Base-by-base conservation (phyloP, 257 asterid species). In the Nemophila menziesii region DNA sequence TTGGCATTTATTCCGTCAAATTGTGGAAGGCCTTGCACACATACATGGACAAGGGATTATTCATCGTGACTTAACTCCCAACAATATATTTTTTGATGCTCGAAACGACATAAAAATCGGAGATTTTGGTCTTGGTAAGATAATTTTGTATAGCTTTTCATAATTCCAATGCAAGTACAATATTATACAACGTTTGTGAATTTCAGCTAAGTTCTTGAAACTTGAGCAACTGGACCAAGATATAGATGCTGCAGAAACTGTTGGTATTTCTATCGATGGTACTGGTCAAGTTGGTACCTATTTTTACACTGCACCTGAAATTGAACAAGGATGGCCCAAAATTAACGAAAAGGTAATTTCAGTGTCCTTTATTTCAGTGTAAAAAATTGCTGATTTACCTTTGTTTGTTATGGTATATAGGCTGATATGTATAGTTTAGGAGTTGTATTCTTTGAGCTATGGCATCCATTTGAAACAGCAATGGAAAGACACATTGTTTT, bases 51-150 rank as follows among this genome's bases (percentile, higher is more conserved):
- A 89, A 71, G 95, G 98, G 67, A 89, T 89, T 49, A 89, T 89
- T 56, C 98, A 89, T 55, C 98, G 98, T 45, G 98, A 89, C 56
- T 69, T 89, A 82, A 89, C 93, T 48, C 98, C 98, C 54, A 84
- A 66, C 52, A 89, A 89, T 74, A 80, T 84, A 36, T 89, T 89
- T 67, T 89, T 84, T 62, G 98, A 75, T 61, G 96, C 98, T 65
- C 93, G 96, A 48, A 81, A 76, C 52, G 96, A 89, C 68, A 76
- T 81, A 64, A 89, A 89, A 73, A 89, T 89, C 67, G 98, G 98
- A 51, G 98, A 89, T 71, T 89, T 89, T 68, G 98, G 98, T 57
- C 96, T 89, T 58, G 97, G 97, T 89, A 69, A 78, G 95, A 57
- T 62, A 55, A 34, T 8, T 40, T 46, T 26, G 33, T 42, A 42